Base-by-base conservation (phyloP, 257 asterid genomes). In the Solanum appendiculatum region DNA sequence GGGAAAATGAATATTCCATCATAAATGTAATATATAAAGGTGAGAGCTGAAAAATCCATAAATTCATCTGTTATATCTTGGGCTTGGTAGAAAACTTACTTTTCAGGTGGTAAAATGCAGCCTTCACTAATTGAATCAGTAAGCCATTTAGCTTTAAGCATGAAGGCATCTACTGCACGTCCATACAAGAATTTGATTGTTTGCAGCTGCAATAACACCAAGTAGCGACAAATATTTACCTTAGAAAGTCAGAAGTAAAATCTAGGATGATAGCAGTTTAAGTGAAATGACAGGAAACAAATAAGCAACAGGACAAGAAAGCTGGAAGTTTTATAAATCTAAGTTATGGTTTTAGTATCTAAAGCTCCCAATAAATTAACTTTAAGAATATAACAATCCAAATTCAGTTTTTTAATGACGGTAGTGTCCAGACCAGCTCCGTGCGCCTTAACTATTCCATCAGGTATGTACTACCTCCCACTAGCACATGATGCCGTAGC, bases 121-220 rank as follows among this genome's bases (percentile, higher is more conserved):
- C 94, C 94, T 27, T 93, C 94, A 27, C 91, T 91, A 87, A 95
- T 91, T 75, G 98, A 95, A 88, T 94, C 98, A 80, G 91, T 88
- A 85, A 95, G 95, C 98, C 98, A 95, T 81, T 91, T 88, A 75
- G 91, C 93, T 89, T 91, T 91, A 74, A 95, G 94, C 84, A 93
- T 88, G 86, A 86, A 88, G 82, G 97, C 95, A 90, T 92, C 91
- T 87, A 94, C 94, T 14, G 98, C 96, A 89, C 98, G 93, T 75
- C 97, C 98, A 88, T 91, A 95, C 92, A 95, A 89, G 91, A 94
- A 94, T 92, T 93, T 93, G 94, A 91, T 86, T 18, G 98, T 93
- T 89, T 95, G 97, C 88, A 88, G 90, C 98, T 95, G 98, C 88
- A 37, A 88, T 63, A 86, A 84, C 74, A 90, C 88, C 60, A 86